Percentiles rank a stretch among this genome's conserved stretches.
Evolutionary conservation across 1,284 basidiomycete genomes (phyloP).

Genomic region (Ganoderma lucidum): DNA sequence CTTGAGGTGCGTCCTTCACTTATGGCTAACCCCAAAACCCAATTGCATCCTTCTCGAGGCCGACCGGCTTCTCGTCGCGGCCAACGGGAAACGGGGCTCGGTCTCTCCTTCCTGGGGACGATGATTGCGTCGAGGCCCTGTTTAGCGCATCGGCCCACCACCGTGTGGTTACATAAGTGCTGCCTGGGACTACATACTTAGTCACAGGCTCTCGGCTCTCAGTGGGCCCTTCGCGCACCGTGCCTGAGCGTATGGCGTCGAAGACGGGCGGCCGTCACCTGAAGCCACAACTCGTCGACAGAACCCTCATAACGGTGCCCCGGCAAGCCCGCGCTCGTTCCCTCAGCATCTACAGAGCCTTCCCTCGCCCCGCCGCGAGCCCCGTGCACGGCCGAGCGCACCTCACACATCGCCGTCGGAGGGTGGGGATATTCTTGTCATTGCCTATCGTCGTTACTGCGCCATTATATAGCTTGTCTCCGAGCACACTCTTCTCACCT

Average conservation of each 20-base stretch:
- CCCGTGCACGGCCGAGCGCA: constrained; percentile 2
- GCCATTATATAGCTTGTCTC: constrained; percentile 15
- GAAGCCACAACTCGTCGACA: constrained; percentile 15
- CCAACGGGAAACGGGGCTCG: neutral
- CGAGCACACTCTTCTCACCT: constrained; percentile 15
- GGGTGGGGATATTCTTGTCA: constrained; percentile 34
- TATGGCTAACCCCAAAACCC: constrained; percentile 5
- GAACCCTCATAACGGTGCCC: constrained; percentile 12
- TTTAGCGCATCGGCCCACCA: constrained; percentile 1
- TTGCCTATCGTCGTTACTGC: constrained; percentile 35
- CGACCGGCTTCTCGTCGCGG: neutral
- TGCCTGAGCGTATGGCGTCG: constrained; percentile 25
- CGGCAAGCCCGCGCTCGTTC: constrained; percentile 1
- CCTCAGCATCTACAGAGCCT: neutral
- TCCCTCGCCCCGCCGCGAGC: constrained; percentile 4
- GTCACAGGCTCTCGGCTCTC: constrained; percentile 15
- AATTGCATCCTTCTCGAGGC: neutral
- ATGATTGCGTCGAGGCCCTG: neutral
- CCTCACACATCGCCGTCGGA: neutral
- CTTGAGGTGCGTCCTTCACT: neutral
- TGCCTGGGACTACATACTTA: neutral
- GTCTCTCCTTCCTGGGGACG: neutral
- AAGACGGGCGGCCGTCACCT: constrained; percentile 6
- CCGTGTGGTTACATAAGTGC: constrained; percentile 6
- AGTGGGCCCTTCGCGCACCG: neutral